phyloP scores from a whole-genome alignment of 106 monocot species.

The Allium sativum region DNA sequence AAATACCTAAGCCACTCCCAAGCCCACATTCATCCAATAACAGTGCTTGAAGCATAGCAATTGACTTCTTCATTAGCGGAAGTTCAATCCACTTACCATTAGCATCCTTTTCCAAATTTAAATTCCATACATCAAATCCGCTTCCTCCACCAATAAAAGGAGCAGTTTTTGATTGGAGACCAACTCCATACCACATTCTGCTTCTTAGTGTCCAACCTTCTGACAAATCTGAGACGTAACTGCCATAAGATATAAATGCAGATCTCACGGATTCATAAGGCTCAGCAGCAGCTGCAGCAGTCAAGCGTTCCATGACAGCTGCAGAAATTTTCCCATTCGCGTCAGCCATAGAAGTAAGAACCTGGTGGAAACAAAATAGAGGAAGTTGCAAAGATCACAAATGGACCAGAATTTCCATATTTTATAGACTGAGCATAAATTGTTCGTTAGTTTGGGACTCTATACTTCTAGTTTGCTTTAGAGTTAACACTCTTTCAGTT shows the following conservation, averaged over 20 bases:
- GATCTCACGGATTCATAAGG: conserved; percentile 94
- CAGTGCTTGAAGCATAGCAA: conserved; percentile 80
- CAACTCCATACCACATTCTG: conserved; percentile 96
- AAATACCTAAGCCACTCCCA: conserved; percentile 81
- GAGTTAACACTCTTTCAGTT: too few species aligned
- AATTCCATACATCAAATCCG: conserved; percentile 77
- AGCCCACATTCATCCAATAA: conserved; percentile 85
- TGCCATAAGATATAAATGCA: conserved; percentile 96
- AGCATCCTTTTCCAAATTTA: conserved; percentile 63
- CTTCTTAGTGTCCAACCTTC: conserved; percentile 90
- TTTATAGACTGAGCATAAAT: too few species aligned
- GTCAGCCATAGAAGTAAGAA: conserved; percentile 98
- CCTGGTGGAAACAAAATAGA: conserved; percentile 27
- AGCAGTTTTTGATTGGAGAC: conserved; percentile 41
- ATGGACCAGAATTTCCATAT: too few species aligned
- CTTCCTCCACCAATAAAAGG: conserved; percentile 83
- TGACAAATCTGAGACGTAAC: conserved; percentile 58
- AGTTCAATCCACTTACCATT: conserved; percentile 84
- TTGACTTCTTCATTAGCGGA: conserved; percentile 80
- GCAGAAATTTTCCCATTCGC: conserved; percentile 97
- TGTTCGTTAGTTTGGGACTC: too few species aligned
- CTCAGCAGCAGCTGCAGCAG: conserved; percentile 93
- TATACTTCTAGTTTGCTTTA: too few species aligned
- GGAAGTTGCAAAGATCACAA: too few species aligned
- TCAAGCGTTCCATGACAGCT: conserved; percentile 89